phyloP scores from a whole-genome alignment of 108 stramenopile species.

The Skeletonema tropicum region DNA sequence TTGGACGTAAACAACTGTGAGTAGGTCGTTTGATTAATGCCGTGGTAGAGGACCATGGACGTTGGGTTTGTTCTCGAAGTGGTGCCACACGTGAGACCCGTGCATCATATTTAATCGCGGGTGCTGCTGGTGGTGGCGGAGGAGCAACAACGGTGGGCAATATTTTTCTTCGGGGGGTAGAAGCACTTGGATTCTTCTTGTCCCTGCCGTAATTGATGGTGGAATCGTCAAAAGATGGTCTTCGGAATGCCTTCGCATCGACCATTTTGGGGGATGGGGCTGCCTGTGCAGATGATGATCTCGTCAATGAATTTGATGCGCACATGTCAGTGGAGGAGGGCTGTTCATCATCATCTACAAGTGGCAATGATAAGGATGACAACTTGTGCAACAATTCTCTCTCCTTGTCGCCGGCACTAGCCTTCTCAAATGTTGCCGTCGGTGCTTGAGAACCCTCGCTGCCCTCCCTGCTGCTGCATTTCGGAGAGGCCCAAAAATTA shows the following conservation, averaged over 20 bases:
- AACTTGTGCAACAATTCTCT: constrained; percentile 22
- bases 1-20: constrained; percentile 26
- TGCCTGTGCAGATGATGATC: neutral
- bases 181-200: neutral
- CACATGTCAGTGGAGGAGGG: neutral
- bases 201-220: constrained; percentile 4
- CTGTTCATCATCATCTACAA: neutral
- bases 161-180: constrained; percentile 33
- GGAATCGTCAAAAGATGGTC: constrained; percentile 3
- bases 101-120: neutral
- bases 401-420: neutral
- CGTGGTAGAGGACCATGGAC: constrained; percentile 38
- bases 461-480: neutral
- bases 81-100: neutral
- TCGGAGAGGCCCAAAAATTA: constrained; percentile 30
- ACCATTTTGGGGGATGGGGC: neutral
- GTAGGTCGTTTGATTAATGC: constrained; percentile 15
- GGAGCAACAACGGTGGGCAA: constrained; percentile 19
- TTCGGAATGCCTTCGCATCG: neutral
- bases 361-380: constrained; percentile 11
- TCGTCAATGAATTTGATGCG: neutral
- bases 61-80: neutral
- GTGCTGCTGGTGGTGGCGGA: constrained; percentile 6
- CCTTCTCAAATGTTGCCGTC: neutral
- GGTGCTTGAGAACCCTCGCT: neutral